Base-by-base conservation (phyloP, 306 rosid genomes). In the Cucumis hystrix region DNA sequence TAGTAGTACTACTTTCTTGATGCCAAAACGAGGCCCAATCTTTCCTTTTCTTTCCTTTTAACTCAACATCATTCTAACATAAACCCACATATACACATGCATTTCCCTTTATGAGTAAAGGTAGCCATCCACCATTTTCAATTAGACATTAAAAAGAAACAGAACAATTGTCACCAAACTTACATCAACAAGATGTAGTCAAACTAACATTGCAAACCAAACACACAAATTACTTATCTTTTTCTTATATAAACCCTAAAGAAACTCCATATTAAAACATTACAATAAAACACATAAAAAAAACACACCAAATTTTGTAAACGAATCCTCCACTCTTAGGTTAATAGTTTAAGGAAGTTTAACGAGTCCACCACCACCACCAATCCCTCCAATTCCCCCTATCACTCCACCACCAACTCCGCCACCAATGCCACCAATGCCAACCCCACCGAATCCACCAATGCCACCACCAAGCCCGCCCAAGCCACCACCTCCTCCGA, bases 281-380 rank as follows among this genome's bases (percentile, higher is more conserved):
- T 65, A 37, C 49, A 23, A 23, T 23, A 61, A 43, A 15, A 47
- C 5, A 47, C 54, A 47, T 12, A 47, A 9, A 37, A 33, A 12
- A 23, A 39, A 66, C 52, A 37, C 12, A 16, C 21, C 10, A 61
- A 30, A 25, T 3, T 17, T 28, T 16, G 2, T 16, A 16, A 17
- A 52, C 25, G 25, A 23, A 23, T 23, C 57, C 20, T 20, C 16
- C 7, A 33, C 20, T 52, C 57, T 7, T 10, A 68, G 54, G 4
- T 43, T 11, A 35, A 35, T 33, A 33, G 4, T 73, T 90, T 87
- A 92, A 80, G 97, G 97, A 21, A 20, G 77, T 61, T 89, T 92
- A 80, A 89, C 45, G 79, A 78, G 80, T 20, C 89, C 87, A 0
- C 39, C 49, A 14, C 35, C 74, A 12, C 23, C 58, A 4, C 82